Conservation (phyloP, 345 rosid species). For the Eucalyptus erythrocorys region DNA sequence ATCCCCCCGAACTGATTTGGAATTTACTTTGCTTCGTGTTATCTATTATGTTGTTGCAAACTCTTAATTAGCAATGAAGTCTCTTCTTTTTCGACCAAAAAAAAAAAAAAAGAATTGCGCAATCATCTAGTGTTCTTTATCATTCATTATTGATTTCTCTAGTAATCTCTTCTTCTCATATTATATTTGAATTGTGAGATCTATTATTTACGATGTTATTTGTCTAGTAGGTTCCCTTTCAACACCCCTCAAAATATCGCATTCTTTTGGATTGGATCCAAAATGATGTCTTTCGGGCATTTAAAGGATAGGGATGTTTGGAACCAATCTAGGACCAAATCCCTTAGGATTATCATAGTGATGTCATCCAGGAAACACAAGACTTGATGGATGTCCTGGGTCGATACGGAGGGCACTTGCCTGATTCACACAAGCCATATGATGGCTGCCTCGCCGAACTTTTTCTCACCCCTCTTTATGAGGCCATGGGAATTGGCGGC, state of each 20-base stretch:
- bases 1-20: not conserved
- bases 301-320: not conserved
- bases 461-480: not conserved
- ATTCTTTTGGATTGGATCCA: not conserved
- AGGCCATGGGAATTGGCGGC: not conserved
- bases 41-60: not conserved
- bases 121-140: not conserved
- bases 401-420: not conserved
- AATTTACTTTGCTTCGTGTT: not conserved
- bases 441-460: not conserved
- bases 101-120: too few relatives aligned
- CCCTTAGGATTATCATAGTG: not conserved
- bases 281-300: not conserved
- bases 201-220: not conserved
- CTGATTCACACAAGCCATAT: not conserved
- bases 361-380: not conserved
- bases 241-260: not conserved
- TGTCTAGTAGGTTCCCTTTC: not conserved
- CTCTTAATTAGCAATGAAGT: not conserved
- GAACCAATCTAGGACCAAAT: not conserved
- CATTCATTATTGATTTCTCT: not conserved
- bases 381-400: not conserved
- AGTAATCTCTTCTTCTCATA: not conserved
- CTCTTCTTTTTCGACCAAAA: not conserved
- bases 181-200: too few relatives aligned